These are phyloP conservation scores for Blastomyces parvus DNA, from an alignment of 2,329 filamentous ascomycete species.

Conservation along the genomic window DNA sequence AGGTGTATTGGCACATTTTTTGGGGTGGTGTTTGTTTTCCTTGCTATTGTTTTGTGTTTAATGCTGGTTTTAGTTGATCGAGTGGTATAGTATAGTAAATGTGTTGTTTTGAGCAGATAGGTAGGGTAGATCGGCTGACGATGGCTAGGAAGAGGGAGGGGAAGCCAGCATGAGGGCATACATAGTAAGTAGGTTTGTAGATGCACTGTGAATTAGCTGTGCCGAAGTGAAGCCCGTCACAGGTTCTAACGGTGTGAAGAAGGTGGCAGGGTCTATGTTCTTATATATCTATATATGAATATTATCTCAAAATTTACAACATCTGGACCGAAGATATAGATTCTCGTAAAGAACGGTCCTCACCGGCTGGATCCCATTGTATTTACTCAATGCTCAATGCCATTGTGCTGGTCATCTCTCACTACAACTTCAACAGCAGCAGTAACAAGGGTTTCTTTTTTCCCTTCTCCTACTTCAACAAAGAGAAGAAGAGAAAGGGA, in stretches of 20 bases:
- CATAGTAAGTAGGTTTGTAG: no score
- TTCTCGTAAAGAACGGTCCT: not conserved
- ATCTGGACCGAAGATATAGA: not conserved
- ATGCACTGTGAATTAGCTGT: not conserved
- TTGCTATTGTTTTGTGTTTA: no score
- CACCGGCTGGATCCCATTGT: not conserved
- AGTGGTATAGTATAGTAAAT: not conserved
- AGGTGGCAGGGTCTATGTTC: not conserved
- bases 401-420: no score
- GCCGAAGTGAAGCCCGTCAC: not conserved
- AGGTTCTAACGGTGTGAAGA: not conserved
- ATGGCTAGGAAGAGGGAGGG: not conserved
- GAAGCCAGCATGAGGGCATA: not conserved
- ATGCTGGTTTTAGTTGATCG: not conserved
- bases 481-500: not conserved
- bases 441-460: no score
- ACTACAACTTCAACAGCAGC: no score
- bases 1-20: slow-evolving; percentile 14
- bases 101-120: not conserved
- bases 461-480: not conserved
- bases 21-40: not conserved
- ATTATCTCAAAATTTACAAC: not conserved
- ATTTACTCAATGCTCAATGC: no score
- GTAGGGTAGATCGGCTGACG: not conserved
- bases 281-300: not conserved